Base-by-base conservation (phyloP, 768 basidiomycete genomes). In the Phanerochaete sordida region DNA sequence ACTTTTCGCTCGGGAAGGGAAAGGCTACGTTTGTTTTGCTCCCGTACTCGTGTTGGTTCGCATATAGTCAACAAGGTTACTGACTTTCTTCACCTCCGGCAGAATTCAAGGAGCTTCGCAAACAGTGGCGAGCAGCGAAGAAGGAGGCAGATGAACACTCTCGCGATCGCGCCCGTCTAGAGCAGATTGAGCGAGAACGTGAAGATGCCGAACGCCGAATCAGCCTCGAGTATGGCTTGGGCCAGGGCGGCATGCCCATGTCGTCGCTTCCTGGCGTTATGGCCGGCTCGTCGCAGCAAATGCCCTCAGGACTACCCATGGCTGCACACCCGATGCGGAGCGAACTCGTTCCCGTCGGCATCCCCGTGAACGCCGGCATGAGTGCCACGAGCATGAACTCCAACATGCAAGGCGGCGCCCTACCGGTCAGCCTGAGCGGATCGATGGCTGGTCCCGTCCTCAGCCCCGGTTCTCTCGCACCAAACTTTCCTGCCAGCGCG, bases 41-140 rank as follows among this genome's bases (percentile, higher is more conserved):
- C 23, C 33, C 31, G 33, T 51, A 12, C 39, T 21, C 24, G 26
- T 30, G 27, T 46, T 31, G 8, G 12, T 21, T 26, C 49, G 53
- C 47, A 28, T 15, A 16, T 28, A 21, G 44, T 19, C 30, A 35
- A 48, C 51, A 27, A 8, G 19, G 46, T n/a, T 60, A n/a, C 56
- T 57, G 56, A 57, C 30, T 30, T 57, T 12, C 3, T 19, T 11
- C 57, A 39, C 59, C 62, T 59, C 49, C 59, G 64, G 48, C 75
- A 98, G 96, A 98, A 79, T 99, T 98, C 81, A 98, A 96, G 70
- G 96, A 98, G 70, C 85, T 98, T 67, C 87, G 96, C 58, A 98
- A 95, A 73, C 89, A 90, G 66, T 97, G 96, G 95, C 87, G 95
- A 44, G 93, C 93, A 77, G 83, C 86, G 65, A 97, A 95, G 79